Evolutionary conservation across 768 basidiomycete genomes (phyloP).

Genomic region (Tubosaeta brunneosetosa): DNA sequence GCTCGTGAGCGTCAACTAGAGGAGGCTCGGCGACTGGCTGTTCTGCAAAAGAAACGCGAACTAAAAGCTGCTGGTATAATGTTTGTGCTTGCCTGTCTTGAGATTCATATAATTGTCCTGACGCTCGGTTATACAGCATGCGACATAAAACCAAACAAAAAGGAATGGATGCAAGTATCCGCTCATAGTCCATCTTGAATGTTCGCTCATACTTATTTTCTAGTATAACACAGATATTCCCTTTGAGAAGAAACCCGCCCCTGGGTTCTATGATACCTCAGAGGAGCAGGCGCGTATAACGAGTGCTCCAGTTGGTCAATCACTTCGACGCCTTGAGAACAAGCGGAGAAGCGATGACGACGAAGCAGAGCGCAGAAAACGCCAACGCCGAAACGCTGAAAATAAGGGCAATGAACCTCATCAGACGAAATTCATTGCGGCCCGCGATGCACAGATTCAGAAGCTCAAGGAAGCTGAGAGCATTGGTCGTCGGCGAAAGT

Average conservation of each 20-base stretch:
- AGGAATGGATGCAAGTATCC: conserved; percentile 84
- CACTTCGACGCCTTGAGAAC: conserved; percentile 87
- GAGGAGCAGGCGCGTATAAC: conserved; percentile 88
- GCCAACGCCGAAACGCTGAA: conserved; percentile 60
- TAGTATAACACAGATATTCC: conserved; percentile 98
- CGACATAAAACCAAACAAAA: conserved; percentile 92
- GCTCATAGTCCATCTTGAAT: neutral
- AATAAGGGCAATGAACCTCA: conserved; percentile 68
- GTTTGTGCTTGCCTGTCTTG: conserved; percentile 39
- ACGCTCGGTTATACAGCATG: conserved; percentile 48
- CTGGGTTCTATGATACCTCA: conserved; percentile 95
- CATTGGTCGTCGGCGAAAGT: conserved; percentile 80
- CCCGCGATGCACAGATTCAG: conserved; percentile 95
- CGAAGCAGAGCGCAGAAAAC: conserved; percentile 89
- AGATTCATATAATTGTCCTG: neutral
- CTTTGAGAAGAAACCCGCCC: conserved; percentile 92
- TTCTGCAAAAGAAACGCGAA: conserved; percentile 96
- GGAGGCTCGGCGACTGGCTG: conserved; percentile 90
- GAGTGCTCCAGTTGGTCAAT: conserved; percentile 88
- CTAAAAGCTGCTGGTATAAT: conserved; percentile 98
- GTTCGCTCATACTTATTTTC: neutral
- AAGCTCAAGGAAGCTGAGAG: conserved; percentile 97
- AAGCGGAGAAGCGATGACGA: conserved; percentile 94
- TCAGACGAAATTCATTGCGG: conserved; percentile 94
- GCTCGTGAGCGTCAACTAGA: conserved; percentile 96